Evolutionary conservation across 2,329 filamentous ascomycete species (phyloP), one percentile per base, ranked within the genome.

Genomic region (Fonsecaea erecta): DNA sequence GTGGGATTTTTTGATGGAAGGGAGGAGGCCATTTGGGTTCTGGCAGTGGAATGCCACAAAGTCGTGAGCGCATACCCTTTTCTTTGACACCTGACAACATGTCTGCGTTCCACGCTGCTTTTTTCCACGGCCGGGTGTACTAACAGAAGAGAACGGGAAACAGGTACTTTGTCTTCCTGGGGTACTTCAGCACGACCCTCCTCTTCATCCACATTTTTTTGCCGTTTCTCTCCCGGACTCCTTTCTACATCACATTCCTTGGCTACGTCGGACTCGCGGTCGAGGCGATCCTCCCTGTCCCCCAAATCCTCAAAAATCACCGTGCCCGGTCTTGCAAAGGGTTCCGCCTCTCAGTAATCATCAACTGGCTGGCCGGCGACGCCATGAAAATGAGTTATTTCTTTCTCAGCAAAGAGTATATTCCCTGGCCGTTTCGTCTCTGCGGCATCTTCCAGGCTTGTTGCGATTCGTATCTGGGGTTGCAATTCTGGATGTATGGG

Each of bases 11-110:
- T 35, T 70, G 43, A 46, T 69, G 63, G 43, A 74, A 65, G 30
- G 74, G 62, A 76, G 75, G 16, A 78, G 86, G 35, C 86, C 86
- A 0, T 88, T 83, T 71, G 80, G 82, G 60, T 89, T 89, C 74
- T 89, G 86, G 86, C 85, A 86, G 72, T 89, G 86, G 86, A 82
- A 79, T 68, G 77, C 75, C 61, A 76, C 82, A 21, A 79, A 82
- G 62, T 85, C 86, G 71, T 83, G 77, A 68, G 80, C 78, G 26
- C 46, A n/a, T 30, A 24, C 14, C 11, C 28, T 30, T 57, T 6
- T 3, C 30, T 18, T 48, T 28, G 6, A 46, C 14, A 58, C 21
- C 32, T 3, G 43, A 11, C 43, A 28, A 55, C 5, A 12, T 46
- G 24, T 9, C 54, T 24, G 7, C 8, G 40, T 24, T 28, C 28